Percentiles rank a stretch among this genome's conserved stretches.
Evolutionary conservation across 2,329 filamentous ascomycete genomes (phyloP).

Genomic region (Calonectria pseudoreteaudii): DNA sequence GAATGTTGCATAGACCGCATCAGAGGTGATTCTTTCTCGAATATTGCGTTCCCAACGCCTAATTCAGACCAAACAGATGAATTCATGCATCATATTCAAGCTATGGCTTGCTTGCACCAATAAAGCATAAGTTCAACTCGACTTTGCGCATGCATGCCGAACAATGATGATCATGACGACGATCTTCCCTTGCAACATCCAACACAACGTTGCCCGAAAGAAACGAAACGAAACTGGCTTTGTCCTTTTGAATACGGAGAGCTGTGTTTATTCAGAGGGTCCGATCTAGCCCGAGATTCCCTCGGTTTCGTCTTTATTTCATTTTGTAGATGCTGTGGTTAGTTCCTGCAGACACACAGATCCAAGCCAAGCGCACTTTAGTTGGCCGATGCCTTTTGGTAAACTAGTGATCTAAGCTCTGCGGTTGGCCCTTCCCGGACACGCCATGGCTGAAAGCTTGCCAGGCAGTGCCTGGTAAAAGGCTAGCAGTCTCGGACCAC

Average conservation of each 20-base stretch:
- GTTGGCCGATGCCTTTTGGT: not conserved
- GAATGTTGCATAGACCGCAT: not conserved
- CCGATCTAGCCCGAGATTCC: not conserved
- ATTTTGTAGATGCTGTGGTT: not conserved
- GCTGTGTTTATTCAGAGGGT: not conserved
- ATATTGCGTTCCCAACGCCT: not conserved
- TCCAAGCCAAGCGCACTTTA: not conserved
- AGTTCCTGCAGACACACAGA: not conserved
- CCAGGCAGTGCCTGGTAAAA: conserved; percentile 1
- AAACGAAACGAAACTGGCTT: not conserved
- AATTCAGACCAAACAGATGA: not conserved
- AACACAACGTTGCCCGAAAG: not conserved
- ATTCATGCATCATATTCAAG: not conserved
- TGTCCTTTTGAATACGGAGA: not conserved
- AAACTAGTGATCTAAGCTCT: not conserved
- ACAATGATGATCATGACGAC: not conserved
- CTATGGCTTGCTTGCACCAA: not conserved
- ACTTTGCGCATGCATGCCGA: not conserved
- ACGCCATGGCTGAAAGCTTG: conserved; percentile 8
- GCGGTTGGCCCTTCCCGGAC: not conserved
- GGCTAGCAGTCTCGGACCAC: not conserved
- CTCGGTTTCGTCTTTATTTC: not conserved
- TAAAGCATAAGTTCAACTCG: not conserved
- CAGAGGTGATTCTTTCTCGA: not conserved
- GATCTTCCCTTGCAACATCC: not conserved